Evolutionary conservation across 1,284 basidiomycete species (phyloP), one percentile per base, ranked within the genome.

Genomic region (Malassezia cuniculi): DNA sequence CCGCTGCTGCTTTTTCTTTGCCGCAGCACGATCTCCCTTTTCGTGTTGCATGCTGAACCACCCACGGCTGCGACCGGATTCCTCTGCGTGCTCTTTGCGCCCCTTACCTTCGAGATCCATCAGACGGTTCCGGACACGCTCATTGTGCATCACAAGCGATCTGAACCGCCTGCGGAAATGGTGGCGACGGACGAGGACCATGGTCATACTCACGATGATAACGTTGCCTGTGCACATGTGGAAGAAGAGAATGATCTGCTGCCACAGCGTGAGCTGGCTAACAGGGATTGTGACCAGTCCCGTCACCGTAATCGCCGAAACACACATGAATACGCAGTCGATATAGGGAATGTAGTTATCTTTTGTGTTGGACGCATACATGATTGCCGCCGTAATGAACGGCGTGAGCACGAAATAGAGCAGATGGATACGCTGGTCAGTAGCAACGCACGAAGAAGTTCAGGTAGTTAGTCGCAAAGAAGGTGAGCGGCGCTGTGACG

Each of bases 271-370:
- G 55, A 82, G 69, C 30, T 71, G 70, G 58, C 79, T 82, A 54
- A 85, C 67, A 64, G 85, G 77, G 51, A 83, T 71, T 5, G 81
- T 78, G 28, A 75, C 73, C 18, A 86, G 71, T 10, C 84, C 82
- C 53, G 80, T 82, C 42, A 84, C 79, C 3, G 78, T 78, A 71
- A 84, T 78, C 7, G 81, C 77, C 63, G 78, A 81, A 57, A 83
- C 74, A 47, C 76, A 82, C 55, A 75, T 74, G 70, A 77, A 86
- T 29, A 85, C 73, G 9, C 77, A 69, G 47, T 85, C 82, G 59
- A 83, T 74, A 66, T 82, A 85, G 14, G 52, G 37, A 31, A 70
- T 52, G 33, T 60, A 53, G 31, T 40, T 47, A 11, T 55, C 55
- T 5, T 55, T 57, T 12, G 36, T 12, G 30, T 69, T 68, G 43